A percentile compares a stretch with the other conserved stretches of the same genome.
phyloP scores from a whole-genome alignment of 768 basidiomycete genomes.

The Naematelia aurantialba region DNA sequence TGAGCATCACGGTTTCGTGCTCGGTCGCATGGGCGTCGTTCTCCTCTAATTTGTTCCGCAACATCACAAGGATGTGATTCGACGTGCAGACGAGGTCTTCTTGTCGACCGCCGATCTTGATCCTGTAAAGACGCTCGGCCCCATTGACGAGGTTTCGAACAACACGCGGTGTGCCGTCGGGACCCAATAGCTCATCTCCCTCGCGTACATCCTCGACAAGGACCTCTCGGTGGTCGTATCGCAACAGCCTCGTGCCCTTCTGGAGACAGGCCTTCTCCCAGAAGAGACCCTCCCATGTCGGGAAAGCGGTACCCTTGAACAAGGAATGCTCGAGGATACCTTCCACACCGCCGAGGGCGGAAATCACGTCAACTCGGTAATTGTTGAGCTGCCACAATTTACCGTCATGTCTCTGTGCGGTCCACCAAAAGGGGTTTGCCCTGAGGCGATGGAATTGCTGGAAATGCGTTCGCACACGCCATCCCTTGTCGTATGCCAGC shows the following conservation, averaged over 20 bases:
- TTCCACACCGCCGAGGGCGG: constrained; percentile 58
- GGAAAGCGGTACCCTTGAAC: constrained; percentile 92
- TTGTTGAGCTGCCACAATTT: constrained; percentile 97
- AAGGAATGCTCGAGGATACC: constrained; percentile 87
- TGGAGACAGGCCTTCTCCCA: constrained; percentile 66
- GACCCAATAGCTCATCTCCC: constrained; percentile 3
- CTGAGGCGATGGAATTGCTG: constrained; percentile 75
- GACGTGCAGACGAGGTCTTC: not conserved
- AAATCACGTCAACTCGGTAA: constrained; percentile 97
- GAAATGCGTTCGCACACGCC: constrained; percentile 97
- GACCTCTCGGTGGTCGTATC: constrained; percentile 1
- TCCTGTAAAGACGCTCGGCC: not conserved
- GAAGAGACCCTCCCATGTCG: constrained; percentile 97
- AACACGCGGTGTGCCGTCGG: not conserved
- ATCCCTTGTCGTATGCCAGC: constrained; percentile 96
- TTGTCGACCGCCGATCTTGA: constrained; percentile 3
- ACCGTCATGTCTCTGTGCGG: constrained; percentile 90
- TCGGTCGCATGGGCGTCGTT: not conserved
- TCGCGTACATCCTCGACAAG: constrained; percentile 1
- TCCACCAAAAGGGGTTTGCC: constrained; percentile 99
- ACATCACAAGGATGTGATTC: constrained; percentile 3
- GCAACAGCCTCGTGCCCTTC: not conserved
- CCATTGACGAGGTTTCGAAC: not conserved
- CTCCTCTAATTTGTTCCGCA: not conserved
- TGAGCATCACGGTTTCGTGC: not conserved